Base-by-base conservation (phyloP, 768 basidiomycete genomes). In the Hebeloma cylindrosporum region DNA sequence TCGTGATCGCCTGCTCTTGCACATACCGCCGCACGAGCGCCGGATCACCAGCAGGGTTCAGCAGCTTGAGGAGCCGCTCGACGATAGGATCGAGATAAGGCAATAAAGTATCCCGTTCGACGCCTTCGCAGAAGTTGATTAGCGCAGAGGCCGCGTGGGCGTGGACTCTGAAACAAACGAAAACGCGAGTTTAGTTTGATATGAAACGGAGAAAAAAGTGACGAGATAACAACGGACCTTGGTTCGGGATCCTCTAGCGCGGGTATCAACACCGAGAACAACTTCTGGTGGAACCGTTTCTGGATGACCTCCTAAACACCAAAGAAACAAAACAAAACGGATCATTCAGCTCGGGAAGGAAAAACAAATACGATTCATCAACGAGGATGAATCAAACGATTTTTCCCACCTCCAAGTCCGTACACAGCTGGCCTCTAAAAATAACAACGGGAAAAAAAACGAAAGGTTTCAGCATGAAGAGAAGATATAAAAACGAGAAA, bases 71-170 rank as follows among this genome's bases (percentile, higher is more conserved):
- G 3, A 89, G 71, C 0, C 85, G 77, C 54, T 83, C 82, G 21
- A 94, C 85, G 52, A 92, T 83, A 0, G 80, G 75, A 40, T 91
- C 90, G 13, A 94, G 78, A 61, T 88, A 91, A 0, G 87, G 86
- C 0, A 85, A 54, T 7, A 90, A 75, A 1, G 79, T 83, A 17
- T 86, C 78, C 11, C 80, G 75, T 53, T 81, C 84, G 26, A 89
- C 88, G 26, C 89, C 88, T 60, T 93, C 86, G 62, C 90, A 93
- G 67, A 93, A 93, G 61, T 93, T 94, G 62, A 93, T 90, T 17
- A 93, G 72, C 0, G 90, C 90, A 0, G 91, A 85, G 0, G 90
- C 88, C 1, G 92, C 88, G 57, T 94, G 91, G 0, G 89, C 75
- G 50, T 92, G 90, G 0, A 93, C 88, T 18, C 91, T 92, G 48